Conservation (phyloP, 345 rosid genomes). For the Populus tremula region DNA sequence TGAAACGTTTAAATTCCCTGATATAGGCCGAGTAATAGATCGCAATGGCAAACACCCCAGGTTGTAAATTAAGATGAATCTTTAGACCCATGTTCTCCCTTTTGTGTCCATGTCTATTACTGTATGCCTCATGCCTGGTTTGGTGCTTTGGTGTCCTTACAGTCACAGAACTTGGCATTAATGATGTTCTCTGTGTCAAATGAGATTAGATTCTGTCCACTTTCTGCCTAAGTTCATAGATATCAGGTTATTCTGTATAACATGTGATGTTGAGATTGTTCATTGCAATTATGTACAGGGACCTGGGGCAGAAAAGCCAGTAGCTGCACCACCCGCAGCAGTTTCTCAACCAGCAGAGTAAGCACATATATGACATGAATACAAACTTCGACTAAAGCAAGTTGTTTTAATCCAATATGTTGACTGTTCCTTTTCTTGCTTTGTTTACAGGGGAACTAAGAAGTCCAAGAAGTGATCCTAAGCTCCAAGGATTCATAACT, state of each 20-base stretch:
- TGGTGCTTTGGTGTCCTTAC: neutral
- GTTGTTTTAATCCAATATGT: neutral
- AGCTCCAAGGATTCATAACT: neutral
- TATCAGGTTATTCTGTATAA: neutral
- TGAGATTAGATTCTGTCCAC: neutral
- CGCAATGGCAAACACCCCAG: neutral
- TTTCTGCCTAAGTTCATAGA: neutral
- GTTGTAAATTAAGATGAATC: neutral
- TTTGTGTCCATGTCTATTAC: neutral
- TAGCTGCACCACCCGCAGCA: conserved; percentile 18
- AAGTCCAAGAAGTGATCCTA: conserved; percentile 22
- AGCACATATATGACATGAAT: neutral
- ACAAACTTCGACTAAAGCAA: too few species aligned
- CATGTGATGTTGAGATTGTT: neutral
- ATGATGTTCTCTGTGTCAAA: neutral
- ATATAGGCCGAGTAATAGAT: neutral
- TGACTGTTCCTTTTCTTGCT: neutral
- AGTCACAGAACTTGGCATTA: neutral
- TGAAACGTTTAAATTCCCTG: neutral
- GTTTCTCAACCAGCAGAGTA: conserved; percentile 19
- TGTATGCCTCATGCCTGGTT: neutral
- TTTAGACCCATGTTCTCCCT: neutral
- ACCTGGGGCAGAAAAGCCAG: conserved; percentile 20
- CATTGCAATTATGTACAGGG: conserved; percentile 15
- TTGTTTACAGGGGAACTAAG: conserved; percentile 13